Evolutionary conservation across 371 early-diverging fungal species (phyloP).

Genomic region (Nematocida major): DNA sequence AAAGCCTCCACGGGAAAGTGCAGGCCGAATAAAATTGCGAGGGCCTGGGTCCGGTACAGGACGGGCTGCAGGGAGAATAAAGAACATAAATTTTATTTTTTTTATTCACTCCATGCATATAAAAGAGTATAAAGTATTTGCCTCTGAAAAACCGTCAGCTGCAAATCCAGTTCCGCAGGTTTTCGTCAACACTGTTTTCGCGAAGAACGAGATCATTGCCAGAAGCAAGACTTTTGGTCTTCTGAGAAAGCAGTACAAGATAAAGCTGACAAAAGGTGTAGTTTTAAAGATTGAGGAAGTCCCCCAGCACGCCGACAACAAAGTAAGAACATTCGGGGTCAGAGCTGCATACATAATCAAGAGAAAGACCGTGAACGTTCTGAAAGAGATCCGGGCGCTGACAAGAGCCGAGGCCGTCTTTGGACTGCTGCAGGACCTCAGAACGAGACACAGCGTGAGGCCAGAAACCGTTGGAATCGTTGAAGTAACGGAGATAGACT

Average conservation of each 20-base stretch:
- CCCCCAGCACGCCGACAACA: constrained; percentile 77
- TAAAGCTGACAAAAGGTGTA: constrained; percentile 91
- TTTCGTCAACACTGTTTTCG: constrained; percentile 93
- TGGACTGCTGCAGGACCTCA: constrained; percentile 67
- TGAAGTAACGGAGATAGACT: constrained; percentile 52
- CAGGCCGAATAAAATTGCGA: too few relatives aligned
- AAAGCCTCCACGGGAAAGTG: too few relatives aligned
- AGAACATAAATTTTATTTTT: constrained; percentile 50
- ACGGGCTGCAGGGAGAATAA: background rate
- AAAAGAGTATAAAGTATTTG: constrained; percentile 65
- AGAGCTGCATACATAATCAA: constrained; percentile 96
- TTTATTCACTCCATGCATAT: constrained; percentile 49
- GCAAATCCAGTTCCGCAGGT: constrained; percentile 85
- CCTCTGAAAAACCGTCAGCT: constrained; percentile 70
- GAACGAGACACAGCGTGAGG: constrained; percentile 57
- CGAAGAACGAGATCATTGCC: constrained; percentile 92
- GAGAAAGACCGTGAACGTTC: constrained; percentile 98
- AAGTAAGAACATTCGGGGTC: constrained; percentile 97
- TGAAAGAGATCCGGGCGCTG: constrained; percentile 98
- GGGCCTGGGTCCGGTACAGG: too few relatives aligned
- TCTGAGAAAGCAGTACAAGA: constrained; percentile 90
- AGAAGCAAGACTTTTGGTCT: constrained; percentile 98
- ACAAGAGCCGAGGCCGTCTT: constrained; percentile 83
- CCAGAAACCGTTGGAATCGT: constrained; percentile 56
- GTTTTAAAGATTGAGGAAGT: constrained; percentile 90